Conservation (phyloP, 441 rosid species). For the Bruguiera hainesii region DNA sequence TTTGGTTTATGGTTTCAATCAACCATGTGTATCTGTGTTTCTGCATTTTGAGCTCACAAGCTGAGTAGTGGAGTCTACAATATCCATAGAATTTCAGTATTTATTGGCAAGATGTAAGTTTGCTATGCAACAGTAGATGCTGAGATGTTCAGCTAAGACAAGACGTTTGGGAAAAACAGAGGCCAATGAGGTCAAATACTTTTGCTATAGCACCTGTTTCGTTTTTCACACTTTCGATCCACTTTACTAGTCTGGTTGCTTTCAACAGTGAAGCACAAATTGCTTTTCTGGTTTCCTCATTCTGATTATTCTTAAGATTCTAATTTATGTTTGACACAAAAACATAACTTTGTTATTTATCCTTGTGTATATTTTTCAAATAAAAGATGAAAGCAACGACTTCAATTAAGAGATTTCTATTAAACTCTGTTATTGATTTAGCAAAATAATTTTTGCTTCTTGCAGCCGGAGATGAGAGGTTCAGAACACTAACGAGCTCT, state of each 20-base stretch:
- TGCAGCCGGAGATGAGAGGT: slow-evolving; percentile 97
- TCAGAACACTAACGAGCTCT: slow-evolving; percentile 86
- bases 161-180: too few relatives aligned
- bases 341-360: neutral
- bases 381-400: neutral
- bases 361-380: neutral
- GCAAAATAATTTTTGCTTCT: slow-evolving; percentile 17
- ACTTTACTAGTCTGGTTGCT: neutral
- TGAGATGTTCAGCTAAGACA: too few relatives aligned
- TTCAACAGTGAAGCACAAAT: slow-evolving; percentile 5
- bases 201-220: slow-evolving; percentile 2
- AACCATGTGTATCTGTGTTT: neutral
- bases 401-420: neutral
- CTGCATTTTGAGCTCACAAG: neutral
- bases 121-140: slow-evolving; percentile 20
- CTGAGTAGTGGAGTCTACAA: slow-evolving; percentile 9
- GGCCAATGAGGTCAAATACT: neutral
- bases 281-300: neutral
- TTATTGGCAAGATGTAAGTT: slow-evolving; percentile 7
- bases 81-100: neutral
- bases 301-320: neutral
- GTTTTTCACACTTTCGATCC: slow-evolving; percentile 15
- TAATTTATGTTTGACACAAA: neutral
- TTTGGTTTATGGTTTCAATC: neutral
- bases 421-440: slow-evolving; percentile 8